phyloP scores from a whole-genome alignment of 2,329 filamentous ascomycete genomes.

The Cladosporium sp. region DNA sequence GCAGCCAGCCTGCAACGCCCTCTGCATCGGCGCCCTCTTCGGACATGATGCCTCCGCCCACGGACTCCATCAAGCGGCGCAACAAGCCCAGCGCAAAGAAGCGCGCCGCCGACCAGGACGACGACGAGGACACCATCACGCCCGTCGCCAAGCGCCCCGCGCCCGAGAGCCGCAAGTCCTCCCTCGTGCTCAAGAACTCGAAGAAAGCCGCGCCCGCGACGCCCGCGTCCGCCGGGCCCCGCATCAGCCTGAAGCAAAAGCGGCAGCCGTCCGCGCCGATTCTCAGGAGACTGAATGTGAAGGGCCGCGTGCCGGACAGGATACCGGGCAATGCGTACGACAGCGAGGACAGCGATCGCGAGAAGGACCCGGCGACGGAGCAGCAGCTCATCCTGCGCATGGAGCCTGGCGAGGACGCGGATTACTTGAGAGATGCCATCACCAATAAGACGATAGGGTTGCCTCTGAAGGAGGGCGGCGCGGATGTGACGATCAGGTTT shows the following conservation, averaged over 20 bases:
- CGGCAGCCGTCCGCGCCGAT: conserved; percentile 14
- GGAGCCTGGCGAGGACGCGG: conserved; percentile 75
- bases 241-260: conserved; percentile 11
- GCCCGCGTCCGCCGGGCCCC: conserved; percentile 7
- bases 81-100: conserved; percentile 33
- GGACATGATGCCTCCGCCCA: conserved; percentile 21
- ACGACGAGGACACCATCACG: conserved; percentile 24
- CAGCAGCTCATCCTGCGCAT: conserved; percentile 87
- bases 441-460: conserved; percentile 70
- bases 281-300: conserved; percentile 16
- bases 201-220: conserved; percentile 22
- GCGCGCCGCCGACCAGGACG: conserved; percentile 29
- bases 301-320: conserved; percentile 60
- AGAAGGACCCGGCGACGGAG: conserved; percentile 80
- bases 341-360: conserved; percentile 86
- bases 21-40: conserved; percentile 23
- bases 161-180: conserved; percentile 23
- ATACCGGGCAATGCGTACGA: conserved; percentile 87
- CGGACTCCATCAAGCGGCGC: conserved; percentile 27
- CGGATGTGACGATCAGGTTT: conserved; percentile 75
- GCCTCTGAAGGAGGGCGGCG: conserved; percentile 57
- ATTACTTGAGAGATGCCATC: conserved; percentile 72
- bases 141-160: conserved; percentile 28
- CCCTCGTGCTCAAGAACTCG: conserved; percentile 28
- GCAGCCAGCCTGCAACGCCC: conserved; percentile 19